Percentiles rank a stretch among this genome's conserved stretches.
Conservation (phyloP, 148 eudicot genomes). For the Pharnaceum exiguum region DNA sequence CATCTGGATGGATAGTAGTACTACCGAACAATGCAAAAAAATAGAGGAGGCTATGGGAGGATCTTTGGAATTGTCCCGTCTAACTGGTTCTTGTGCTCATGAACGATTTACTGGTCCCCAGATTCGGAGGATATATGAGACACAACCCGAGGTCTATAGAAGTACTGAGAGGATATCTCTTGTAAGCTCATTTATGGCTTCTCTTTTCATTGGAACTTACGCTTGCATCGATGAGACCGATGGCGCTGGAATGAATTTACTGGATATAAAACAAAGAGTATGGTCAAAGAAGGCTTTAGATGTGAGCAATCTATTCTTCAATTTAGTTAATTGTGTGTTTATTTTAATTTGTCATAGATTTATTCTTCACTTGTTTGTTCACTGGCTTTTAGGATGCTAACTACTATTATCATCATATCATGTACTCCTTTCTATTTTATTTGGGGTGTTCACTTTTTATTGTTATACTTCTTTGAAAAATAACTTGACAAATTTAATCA, state of each 20-base stretch:
- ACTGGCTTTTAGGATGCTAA: too few relatives aligned
- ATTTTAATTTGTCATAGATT: background rate
- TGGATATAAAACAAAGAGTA: constrained; percentile 68
- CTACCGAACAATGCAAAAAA: constrained; percentile 81
- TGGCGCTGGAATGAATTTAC: constrained; percentile 95
- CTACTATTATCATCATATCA: too few relatives aligned
- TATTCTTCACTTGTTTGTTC: background rate
- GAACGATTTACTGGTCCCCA: constrained; percentile 86
- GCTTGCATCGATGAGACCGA: constrained; percentile 91
- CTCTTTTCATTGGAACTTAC: constrained; percentile 67
- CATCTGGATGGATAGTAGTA: constrained; percentile 95
- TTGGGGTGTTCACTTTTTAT: too few relatives aligned
- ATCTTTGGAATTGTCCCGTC: constrained; percentile 59
- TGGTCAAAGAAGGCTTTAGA: constrained; percentile 78
- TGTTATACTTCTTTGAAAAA: too few relatives aligned
- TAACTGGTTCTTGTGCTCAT: constrained; percentile 82
- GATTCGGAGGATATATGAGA: constrained; percentile 70
- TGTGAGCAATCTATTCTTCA: constrained; percentile 31
- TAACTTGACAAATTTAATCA: too few relatives aligned
- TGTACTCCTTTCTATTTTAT: too few relatives aligned
- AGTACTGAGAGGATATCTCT: constrained; percentile 84
- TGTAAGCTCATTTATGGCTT: constrained; percentile 86
- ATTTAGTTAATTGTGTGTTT: background rate
- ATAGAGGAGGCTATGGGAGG: constrained; percentile 91
- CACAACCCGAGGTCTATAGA: constrained; percentile 52